Evolutionary conservation across 345 rosid species (phyloP).

Genomic region (Balakata baccata): DNA sequence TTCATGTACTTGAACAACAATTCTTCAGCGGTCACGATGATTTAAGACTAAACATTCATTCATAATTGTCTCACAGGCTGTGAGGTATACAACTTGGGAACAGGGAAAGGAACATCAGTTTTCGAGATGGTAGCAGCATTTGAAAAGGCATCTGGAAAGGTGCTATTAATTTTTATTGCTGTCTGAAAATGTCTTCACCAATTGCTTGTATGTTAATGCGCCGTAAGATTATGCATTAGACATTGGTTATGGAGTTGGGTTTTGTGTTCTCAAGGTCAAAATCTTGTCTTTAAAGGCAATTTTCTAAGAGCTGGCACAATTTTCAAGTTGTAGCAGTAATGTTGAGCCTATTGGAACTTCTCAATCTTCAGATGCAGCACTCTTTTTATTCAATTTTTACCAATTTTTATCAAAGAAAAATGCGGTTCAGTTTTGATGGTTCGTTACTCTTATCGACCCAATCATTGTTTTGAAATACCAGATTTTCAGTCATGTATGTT

Average conservation of each 20-base stretch:
- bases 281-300: no score
- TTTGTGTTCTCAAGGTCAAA: neutral
- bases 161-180: slow-evolving; percentile 13
- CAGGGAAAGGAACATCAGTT: slow-evolving; percentile 97
- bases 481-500: neutral
- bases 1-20: neutral
- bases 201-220: neutral
- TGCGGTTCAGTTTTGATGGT: no score
- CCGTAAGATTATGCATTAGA: neutral
- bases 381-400: no score
- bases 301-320: no score
- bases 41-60: neutral
- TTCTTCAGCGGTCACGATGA: neutral
- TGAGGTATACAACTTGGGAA: slow-evolving; percentile 93
- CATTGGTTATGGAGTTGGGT: neutral
- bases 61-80: slow-evolving; percentile 47
- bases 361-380: no score
- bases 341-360: no score
- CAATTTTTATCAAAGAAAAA: no score
- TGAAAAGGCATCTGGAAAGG: slow-evolving; percentile 95
- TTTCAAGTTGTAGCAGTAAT: no score
- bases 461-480: no score
- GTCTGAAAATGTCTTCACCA: neutral
- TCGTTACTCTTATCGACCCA: no score
- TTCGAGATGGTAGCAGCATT: slow-evolving; percentile 92